These are phyloP conservation scores for Cercospora nicotianae DNA, from an alignment of 2,329 filamentous ascomycete species.

Conservation along the genomic window DNA sequence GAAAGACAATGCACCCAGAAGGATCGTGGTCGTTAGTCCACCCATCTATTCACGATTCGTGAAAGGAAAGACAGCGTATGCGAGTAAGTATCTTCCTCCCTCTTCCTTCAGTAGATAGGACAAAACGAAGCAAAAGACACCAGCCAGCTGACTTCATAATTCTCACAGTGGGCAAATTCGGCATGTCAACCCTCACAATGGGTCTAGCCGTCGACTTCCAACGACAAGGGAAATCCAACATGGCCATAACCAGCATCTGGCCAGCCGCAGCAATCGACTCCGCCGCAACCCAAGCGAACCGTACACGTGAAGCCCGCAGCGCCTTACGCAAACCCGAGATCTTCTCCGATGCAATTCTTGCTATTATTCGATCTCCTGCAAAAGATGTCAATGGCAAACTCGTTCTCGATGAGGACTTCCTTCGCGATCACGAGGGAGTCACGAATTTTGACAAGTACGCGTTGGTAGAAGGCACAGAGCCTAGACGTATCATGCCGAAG, in stretches of 20 bases:
- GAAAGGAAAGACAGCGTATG: constrained; percentile 81
- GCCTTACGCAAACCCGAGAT: constrained; percentile 54
- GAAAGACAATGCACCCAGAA: constrained; percentile 47
- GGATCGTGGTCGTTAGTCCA: constrained; percentile 77
- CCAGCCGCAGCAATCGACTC: constrained; percentile 77
- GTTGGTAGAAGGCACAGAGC: constrained; percentile 62
- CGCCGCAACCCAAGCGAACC: constrained; percentile 63
- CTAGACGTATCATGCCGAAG: constrained; percentile 75
- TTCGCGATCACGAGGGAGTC: constrained; percentile 63
- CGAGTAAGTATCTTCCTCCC: constrained; percentile 46
- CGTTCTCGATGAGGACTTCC: constrained; percentile 77
- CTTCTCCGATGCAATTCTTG: constrained; percentile 77
- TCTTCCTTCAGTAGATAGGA: background rate
- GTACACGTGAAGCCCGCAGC: constrained; percentile 41
- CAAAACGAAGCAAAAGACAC: background rate
- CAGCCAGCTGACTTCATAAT: background rate
- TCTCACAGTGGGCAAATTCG: constrained; percentile 40
- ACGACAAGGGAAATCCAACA: constrained; percentile 62
- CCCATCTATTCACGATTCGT: constrained; percentile 87
- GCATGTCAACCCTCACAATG: constrained; percentile 78
- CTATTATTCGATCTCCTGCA: constrained; percentile 64
- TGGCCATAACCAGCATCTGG: constrained; percentile 83
- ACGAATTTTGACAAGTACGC: constrained; percentile 72
- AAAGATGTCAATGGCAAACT: constrained; percentile 68
- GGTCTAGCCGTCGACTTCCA: constrained; percentile 80